A percentile compares a stretch with the other conserved stretches of the same genome.
Conservation (phyloP, 306 rosid genomes). For the Trifolium subterraneum region DNA sequence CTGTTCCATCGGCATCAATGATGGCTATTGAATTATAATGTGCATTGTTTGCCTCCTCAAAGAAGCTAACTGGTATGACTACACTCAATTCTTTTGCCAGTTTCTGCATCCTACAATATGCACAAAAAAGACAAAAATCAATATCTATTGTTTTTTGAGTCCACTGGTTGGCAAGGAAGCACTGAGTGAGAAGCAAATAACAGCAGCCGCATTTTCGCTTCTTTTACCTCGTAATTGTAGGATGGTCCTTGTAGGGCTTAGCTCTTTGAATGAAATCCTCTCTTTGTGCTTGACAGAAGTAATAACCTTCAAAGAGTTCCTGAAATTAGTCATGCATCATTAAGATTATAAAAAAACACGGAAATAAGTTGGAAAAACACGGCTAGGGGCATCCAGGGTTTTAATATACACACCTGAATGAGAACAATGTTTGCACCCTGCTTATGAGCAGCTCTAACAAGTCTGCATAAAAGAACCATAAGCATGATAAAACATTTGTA, state of each 20-base stretch:
- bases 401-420: conserved; percentile 69
- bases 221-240: conserved; percentile 81
- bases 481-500: conserved; percentile 31
- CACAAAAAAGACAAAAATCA: conserved; percentile 18
- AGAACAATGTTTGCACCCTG: conserved; percentile 87
- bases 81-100: conserved; percentile 85
- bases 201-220: conserved; percentile 28
- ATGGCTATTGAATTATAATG: conserved; percentile 89
- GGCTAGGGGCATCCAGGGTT: conserved; percentile 10
- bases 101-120: conserved; percentile 75
- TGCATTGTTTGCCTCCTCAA: conserved; percentile 97
- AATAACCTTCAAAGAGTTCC: conserved; percentile 96
- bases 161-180: conserved; percentile 21
- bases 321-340: conserved; percentile 46
- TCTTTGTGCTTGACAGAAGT: conserved; percentile 96
- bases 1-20: conserved; percentile 92
- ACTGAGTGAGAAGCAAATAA: conserved; percentile 22
- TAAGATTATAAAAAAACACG: conserved; percentile 26
- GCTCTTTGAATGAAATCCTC: conserved; percentile 84
- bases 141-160: conserved; percentile 32
- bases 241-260: conserved; percentile 82
- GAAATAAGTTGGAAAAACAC: conserved; percentile 23
- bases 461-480: conserved; percentile 56
- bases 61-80: conserved; percentile 94
- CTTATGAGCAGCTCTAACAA: conserved; percentile 84